Base-by-base conservation (phyloP, 495 filamentous ascomycete species). In the Neurospora sp. region DNA sequence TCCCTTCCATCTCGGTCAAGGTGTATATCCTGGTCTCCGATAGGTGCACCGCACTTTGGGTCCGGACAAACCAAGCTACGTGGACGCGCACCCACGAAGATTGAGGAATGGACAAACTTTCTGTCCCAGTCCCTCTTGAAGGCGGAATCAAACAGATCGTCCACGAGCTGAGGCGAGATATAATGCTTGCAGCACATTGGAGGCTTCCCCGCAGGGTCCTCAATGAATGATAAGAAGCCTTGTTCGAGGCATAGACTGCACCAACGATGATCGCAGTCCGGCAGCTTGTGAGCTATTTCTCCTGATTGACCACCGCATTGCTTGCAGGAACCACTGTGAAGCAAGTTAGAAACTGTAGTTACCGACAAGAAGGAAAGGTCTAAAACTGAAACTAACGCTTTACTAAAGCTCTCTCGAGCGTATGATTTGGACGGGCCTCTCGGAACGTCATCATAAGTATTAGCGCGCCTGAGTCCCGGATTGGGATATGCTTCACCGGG, bases 111-210 rank as follows among this genome's bases (percentile, higher is more conserved):
- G 73, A 86, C 83, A 77, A 88, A 94, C 77, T 93, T 94, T 37
- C 83, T 85, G 80, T 93, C 93, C 93, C 93, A 96, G 4, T 84
- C 85, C 74, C 80, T 87, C 82, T 95, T 94, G 82, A 94, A 95
- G 72, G 87, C 84, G 74, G 84, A 77, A 75, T 90, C 88, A 80
- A 95, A 93, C 72, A 95, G 82, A 39, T 85, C 85, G 31, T 93
- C 91, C n/a, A 94, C 93, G 76, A 92, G 87, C 75, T 90, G 89
- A 20, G 92, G 81, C 1, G 93, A 89, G 74, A 96, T 94, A 75
- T 88, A 87, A 42, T 92, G 72, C 4, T 88, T 91, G 80, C 93
- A 96, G 77, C 93, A 96, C 76, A 83, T 87, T 0, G 93, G 93
- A 10, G 93, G 92, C 92, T 95, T 95, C 77, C 91, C 89, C 39